phyloP scores from a whole-genome alignment of 2,329 filamentous ascomycete genomes.

The Pestalotiopsis sp. region DNA sequence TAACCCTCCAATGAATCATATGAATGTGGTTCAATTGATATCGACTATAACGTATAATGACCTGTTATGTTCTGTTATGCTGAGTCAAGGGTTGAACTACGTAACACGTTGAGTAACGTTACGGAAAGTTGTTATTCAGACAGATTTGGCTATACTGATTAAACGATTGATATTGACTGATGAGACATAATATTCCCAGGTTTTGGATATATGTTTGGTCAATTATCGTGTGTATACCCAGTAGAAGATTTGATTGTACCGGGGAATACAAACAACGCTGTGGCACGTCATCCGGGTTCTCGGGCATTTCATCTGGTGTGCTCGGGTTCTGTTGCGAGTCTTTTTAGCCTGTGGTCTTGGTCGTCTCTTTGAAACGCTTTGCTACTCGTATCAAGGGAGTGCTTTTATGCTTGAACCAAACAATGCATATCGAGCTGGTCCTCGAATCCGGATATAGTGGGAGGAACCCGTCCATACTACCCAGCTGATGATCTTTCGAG shows the following conservation, averaged over 20 bases:
- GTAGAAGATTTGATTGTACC: background rate
- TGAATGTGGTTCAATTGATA: no score
- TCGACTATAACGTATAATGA: no score
- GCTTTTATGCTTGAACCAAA: background rate
- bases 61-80: no score
- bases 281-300: background rate
- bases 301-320: background rate
- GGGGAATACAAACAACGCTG: background rate
- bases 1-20: rapidly evolving
- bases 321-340: background rate
- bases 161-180: no score
- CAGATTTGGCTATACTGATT: no score
- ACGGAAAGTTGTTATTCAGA: no score
- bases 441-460: background rate
- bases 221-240: no score
- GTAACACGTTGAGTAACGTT: no score
- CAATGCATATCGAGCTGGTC: background rate
- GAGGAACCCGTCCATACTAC: background rate
- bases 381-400: background rate
- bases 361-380: background rate
- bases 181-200: no score
- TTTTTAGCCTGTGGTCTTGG: background rate
- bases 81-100: no score
- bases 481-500: background rate
- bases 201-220: no score